These are phyloP conservation scores for Fraxinus sp. DNA, from an alignment of 305 asterid genomes.

Conservation along the genomic window DNA sequence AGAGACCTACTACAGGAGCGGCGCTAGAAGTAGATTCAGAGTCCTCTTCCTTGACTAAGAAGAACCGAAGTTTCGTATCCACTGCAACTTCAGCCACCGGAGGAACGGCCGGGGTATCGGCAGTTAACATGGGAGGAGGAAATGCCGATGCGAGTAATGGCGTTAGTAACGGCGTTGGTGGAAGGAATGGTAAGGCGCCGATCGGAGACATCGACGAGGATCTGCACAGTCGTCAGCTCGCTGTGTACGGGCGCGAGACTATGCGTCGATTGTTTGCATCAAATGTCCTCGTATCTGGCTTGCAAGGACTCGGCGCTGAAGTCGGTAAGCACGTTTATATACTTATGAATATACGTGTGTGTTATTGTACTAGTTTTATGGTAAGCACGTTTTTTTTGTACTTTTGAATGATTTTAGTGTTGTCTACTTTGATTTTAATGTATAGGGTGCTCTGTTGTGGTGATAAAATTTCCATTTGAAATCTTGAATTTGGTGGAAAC, in stretches of 20 bases:
- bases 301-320: conserved; percentile 66
- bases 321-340: conserved; percentile 37
- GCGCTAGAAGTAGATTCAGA: conserved; percentile 37
- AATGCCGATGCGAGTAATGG: conserved; percentile 12
- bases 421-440: not conserved
- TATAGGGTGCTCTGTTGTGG: not conserved
- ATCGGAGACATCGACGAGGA: conserved; percentile 55
- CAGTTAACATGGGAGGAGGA: conserved; percentile 46
- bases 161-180: conserved; percentile 2
- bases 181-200: conserved; percentile 34
- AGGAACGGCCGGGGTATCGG: conserved; percentile 26
- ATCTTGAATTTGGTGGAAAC: not conserved
- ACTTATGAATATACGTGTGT: not conserved
- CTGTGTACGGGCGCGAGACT: conserved; percentile 70
- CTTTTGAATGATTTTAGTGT: not conserved
- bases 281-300: conserved; percentile 55
- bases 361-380: not conserved
- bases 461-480: not conserved
- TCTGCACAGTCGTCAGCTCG: conserved; percentile 71
- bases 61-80: conserved; percentile 30
- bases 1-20: conserved; percentile 43
- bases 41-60: conserved; percentile 22
- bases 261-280: conserved; percentile 62
- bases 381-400: not conserved
- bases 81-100: conserved; percentile 15